Evolutionary conservation across 805 yeast genomes (phyloP), one percentile per base, ranked within the genome.

Genomic region (Blastobotrys peoriensis): DNA sequence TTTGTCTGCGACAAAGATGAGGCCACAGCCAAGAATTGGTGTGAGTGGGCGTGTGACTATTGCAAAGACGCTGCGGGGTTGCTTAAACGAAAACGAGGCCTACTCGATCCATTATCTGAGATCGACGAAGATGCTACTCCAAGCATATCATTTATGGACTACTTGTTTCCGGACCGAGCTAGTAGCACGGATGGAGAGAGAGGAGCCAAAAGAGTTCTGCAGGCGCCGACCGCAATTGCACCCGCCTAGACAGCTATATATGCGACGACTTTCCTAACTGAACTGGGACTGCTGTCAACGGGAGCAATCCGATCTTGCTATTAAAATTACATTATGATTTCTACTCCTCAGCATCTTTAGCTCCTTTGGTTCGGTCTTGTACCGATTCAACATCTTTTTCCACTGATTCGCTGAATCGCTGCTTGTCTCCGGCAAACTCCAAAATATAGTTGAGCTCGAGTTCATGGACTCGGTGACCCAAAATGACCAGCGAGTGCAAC

Each of bases 401-500:
- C 30, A 79, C 76, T 18, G 75, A 69, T 13, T 53, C 56, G 50
- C 63, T 71, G 59, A 78, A 78, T 5, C 66, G 67, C 5, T 68
- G 77, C 50, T 68, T 66, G 30, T 55, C 45, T 45, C 78, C 82
- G 23, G 84, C 83, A 65, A 78, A 91, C 56, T 79, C 89, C 48
- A 81, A 68, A 61, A 93, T 67, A 60, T 82, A 91, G 54, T 89
- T 96, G 55, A 86, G 65, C 63, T 91, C 98, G 48, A 91, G 74
- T 50, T 91, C 98, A 59, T 91, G 98, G 19, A 88, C 89, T 33
- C 67, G 82, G 91, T 75, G 94, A 19, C 98, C 98, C 43, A 91
- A 71, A 67, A 91, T 81, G 40, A 91, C 80, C 56, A 91, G 74
- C 6, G 98, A 86, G 63, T 91, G 98, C 55, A 91, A 70, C 22